Percentiles rank a stretch among this genome's conserved stretches.
These are phyloP conservation scores for Xylaria hypoxylon DNA, from an alignment of 2,329 filamentous ascomycete species.

Conservation along the genomic window DNA sequence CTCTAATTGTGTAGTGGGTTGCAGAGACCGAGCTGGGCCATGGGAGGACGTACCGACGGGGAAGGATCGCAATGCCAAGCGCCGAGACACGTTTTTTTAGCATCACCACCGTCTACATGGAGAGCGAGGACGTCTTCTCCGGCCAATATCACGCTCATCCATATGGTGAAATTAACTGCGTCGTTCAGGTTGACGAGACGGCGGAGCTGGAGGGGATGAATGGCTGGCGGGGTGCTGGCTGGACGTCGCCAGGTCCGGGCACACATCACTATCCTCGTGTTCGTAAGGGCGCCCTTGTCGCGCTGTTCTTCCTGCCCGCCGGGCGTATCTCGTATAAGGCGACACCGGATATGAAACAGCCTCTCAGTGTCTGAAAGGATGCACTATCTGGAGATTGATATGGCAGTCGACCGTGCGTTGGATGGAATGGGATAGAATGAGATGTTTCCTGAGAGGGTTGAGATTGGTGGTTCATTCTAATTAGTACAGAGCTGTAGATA, in stretches of 20 bases:
- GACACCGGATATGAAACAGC: constrained; percentile 58
- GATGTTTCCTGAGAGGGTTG: neutral
- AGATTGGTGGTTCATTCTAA: constrained; percentile 1
- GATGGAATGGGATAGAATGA: neutral
- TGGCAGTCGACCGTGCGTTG: neutral
- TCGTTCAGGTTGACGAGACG: constrained; percentile 60
- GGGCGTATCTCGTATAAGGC: constrained; percentile 64
- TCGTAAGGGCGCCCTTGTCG: constrained; percentile 61
- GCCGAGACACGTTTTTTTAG: constrained; percentile 63
- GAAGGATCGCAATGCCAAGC: constrained; percentile 59
- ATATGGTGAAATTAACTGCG: constrained; percentile 68
- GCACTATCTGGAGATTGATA: neutral
- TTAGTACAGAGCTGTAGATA: constrained; percentile 18
- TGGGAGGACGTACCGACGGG: constrained; percentile 60
- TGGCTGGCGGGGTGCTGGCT: constrained; percentile 67
- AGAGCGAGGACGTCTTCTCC: constrained; percentile 60
- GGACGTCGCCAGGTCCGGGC: constrained; percentile 65
- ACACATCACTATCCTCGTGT: constrained; percentile 69
- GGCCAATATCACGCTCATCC: constrained; percentile 67
- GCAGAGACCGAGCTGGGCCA: constrained; percentile 56
- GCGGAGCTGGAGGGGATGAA: constrained; percentile 67
- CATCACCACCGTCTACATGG: constrained; percentile 69
- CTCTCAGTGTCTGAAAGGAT: constrained; percentile 39
- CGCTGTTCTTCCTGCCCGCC: constrained; percentile 67
- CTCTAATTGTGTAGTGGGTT: constrained; percentile 50